Base-by-base conservation (phyloP, 2,329 filamentous ascomycete genomes). In the Colletotrichum incanum region DNA sequence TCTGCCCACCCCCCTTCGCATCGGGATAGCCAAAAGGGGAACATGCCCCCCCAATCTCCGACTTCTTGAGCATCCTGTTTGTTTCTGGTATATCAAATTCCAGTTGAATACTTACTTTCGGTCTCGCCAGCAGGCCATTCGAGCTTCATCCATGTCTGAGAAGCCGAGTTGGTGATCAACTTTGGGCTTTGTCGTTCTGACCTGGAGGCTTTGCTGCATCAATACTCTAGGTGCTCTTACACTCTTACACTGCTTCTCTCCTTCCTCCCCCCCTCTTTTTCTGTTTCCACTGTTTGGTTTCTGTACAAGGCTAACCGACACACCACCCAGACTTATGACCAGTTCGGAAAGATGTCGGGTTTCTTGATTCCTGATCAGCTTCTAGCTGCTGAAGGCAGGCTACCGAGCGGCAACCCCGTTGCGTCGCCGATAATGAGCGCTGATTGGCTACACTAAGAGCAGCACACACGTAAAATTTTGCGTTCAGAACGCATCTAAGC, bases 21-120 rank as follows among this genome's bases (percentile, higher is more conserved):
- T 72, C 60, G 52, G 54, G 26, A 41, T 23, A n/a, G 59, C 65
- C 69, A 49, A 69, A 69, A 60, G 20, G 39, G 67, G 65, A 60
- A 60, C 16, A 41, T 39, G 11, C 18, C 11, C 34, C 43, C 14
- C 34, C 54, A 23, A 41, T 12, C 39, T 26, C 18, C 31, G 23
- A 16, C 41, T 49, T 31, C 8, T 26, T 56, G 20, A 4, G 41
- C 28, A 41, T 56, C 37, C 5, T 43, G 34, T 45, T 28, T 28
- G 65, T 63, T 68, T 68, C 65, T 26, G 50, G 16, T 45, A 45
- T 63, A 52, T 54, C 65, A 71, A 50, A 63, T 52, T 4, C 26
- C 28, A 43, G 43, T 20, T 14, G n/a, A 12, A 6, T 20, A 34
- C 50, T 34, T 39, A 23, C 8, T 41, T n/a, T 26, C 14, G 45